A percentile compares a stretch with the other conserved stretches of the same genome.
Conservation (phyloP, 1,284 basidiomycete species). For the Schizophyllum amplum region DNA sequence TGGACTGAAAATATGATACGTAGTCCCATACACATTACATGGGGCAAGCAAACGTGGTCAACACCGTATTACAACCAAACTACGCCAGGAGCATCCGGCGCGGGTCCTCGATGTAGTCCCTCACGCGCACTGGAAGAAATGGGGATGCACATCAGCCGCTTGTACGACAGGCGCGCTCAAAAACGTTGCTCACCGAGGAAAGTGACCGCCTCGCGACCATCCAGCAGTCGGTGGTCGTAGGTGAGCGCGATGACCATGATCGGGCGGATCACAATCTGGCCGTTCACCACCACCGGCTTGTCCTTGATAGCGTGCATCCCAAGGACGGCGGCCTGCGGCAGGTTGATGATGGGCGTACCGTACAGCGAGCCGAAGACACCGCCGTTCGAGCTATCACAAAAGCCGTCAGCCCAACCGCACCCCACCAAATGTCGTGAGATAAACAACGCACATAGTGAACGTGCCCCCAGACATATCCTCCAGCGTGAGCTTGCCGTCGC, state of each 20-base stretch:
- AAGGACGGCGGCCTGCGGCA: constrained; percentile 91
- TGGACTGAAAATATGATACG: neutral
- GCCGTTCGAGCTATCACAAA: constrained; percentile 78
- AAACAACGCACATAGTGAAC: constrained; percentile 80
- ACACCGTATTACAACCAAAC: too few species aligned
- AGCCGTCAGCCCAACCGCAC: too few species aligned
- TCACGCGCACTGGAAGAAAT: constrained; percentile 21
- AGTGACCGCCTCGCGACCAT: constrained; percentile 94
- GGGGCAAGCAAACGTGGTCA: too few species aligned
- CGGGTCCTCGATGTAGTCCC: constrained; percentile 37
- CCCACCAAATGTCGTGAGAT: too few species aligned
- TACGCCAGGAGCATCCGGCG: constrained; percentile 35
- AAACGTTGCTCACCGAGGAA: constrained; percentile 76
- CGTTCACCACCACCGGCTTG: constrained; percentile 86
- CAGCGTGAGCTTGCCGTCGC: constrained; percentile 90
- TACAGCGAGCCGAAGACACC: constrained; percentile 97
- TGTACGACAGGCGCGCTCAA: constrained; percentile 1
- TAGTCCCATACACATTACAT: neutral
- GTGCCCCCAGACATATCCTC: constrained; percentile 97
- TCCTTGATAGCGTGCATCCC: constrained; percentile 97
- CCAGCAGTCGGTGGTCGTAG: constrained; percentile 94
- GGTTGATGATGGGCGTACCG: constrained; percentile 96
- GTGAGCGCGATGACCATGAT: constrained; percentile 96
- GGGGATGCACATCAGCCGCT: neutral
- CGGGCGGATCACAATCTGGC: constrained; percentile 91